Evolutionary conservation across 139 green algal species (phyloP).

Genomic region (Zygnema circumcarinatum): DNA sequence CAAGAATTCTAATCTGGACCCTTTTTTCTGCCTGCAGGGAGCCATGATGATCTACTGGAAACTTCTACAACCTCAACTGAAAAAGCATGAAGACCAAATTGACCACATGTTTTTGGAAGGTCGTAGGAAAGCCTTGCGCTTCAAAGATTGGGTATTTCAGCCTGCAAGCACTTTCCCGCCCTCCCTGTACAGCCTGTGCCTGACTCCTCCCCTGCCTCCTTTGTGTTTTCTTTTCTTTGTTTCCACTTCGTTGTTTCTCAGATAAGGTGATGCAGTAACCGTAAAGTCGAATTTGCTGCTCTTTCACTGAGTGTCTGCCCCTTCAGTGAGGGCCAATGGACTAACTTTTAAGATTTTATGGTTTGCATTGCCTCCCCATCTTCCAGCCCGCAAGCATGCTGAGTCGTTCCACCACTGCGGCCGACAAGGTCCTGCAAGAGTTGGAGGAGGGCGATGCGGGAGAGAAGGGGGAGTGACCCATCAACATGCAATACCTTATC

Average conservation of each 20-base stretch:
- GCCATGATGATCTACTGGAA: conserved; percentile 43
- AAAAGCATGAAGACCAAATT: conserved; percentile 58
- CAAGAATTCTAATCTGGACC: no score
- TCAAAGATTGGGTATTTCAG: conserved; percentile 30
- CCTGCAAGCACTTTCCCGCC: conserved; percentile 1
- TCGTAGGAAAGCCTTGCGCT: conserved; percentile 22
- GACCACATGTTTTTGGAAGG: conserved; percentile 45
- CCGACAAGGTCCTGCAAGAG: conserved; percentile 29
- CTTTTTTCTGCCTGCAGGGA: conserved; percentile 41
- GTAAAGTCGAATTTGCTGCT: no score
- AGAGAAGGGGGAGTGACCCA: conserved; percentile 20
- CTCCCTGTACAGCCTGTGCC: neutral
- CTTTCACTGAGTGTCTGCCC: no score
- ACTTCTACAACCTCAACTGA: conserved; percentile 40
- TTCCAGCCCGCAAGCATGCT: conserved; percentile 15
- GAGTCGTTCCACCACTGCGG: conserved; percentile 11
- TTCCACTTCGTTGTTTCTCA: neutral
- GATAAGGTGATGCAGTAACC: neutral
- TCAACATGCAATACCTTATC: no score
- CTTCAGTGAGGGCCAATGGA: no score
- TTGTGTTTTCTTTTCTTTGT: neutral
- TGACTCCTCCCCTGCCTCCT: neutral
- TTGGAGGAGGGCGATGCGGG: conserved; percentile 20
- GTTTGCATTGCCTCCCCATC: no score
- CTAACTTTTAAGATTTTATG: no score